phyloP scores from a whole-genome alignment of 305 asterid species.

The Ajuga reptans region DNA sequence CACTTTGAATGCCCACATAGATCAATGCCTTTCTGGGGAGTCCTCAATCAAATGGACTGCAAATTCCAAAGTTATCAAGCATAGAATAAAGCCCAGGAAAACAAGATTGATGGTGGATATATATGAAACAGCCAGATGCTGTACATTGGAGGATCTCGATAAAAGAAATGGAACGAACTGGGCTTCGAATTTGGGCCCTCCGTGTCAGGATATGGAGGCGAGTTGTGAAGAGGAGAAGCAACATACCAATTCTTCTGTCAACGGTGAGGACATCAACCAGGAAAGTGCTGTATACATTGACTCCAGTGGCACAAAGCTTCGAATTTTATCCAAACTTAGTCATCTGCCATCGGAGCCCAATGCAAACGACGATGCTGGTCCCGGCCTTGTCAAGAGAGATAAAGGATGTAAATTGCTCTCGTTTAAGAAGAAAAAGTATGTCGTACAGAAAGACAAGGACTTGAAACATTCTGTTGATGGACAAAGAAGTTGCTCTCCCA shows the following conservation, averaged over 20 bases:
- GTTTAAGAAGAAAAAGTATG: constrained; percentile 41
- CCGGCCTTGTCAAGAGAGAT: constrained; percentile 31
- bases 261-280: constrained; percentile 34
- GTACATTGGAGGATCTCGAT: constrained; percentile 94
- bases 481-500: constrained; percentile 29
- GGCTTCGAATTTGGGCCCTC: constrained; percentile 43
- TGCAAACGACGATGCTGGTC: constrained; percentile 24
- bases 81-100: constrained; percentile 70
- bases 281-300: constrained; percentile 70
- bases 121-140: constrained; percentile 51
- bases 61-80: constrained; percentile 46
- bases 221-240: constrained; percentile 31
- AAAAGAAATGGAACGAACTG: constrained; percentile 76
- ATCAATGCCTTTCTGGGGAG: constrained; percentile 82
- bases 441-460: constrained; percentile 37
- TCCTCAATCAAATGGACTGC: constrained; percentile 39
- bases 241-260: constrained; percentile 13
- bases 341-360: constrained; percentile 29
- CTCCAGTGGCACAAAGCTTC: constrained; percentile 72
- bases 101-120: constrained; percentile 67
- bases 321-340: constrained; percentile 55
- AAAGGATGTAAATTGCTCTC: constrained; percentile 30
- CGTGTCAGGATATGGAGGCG: constrained; percentile 37
- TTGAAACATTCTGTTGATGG: constrained; percentile 31
- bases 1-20: constrained; percentile 92